phyloP scores from a whole-genome alignment of 2,329 filamentous ascomycete species.

The Ceratocystis lukuohia region DNA sequence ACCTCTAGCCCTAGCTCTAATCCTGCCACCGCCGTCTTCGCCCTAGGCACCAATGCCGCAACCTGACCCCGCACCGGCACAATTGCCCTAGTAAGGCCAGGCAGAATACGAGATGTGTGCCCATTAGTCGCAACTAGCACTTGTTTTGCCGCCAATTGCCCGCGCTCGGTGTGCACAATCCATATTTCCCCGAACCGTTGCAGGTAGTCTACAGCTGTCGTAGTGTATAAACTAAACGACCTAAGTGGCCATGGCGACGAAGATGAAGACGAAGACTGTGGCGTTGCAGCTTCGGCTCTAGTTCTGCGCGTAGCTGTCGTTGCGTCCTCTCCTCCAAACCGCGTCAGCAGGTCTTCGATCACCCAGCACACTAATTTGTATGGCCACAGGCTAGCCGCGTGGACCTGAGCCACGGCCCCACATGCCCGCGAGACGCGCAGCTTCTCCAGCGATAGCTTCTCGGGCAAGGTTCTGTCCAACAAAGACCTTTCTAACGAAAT shows the following conservation, averaged over 20 bases:
- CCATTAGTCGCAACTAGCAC: conserved; percentile 73
- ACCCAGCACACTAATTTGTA: conserved; percentile 71
- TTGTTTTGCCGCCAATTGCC: conserved; percentile 46
- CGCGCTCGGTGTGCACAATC: conserved; percentile 54
- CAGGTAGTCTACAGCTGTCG: conserved; percentile 47
- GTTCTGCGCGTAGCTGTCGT: not conserved
- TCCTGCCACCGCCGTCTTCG: conserved; percentile 19
- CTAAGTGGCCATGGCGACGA: conserved; percentile 21
- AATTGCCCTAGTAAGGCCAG: conserved; percentile 54
- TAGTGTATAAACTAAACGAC: conserved; percentile 60
- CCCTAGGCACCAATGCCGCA: conserved; percentile 48
- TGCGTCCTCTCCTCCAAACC: conserved; percentile 22
- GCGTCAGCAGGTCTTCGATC: conserved; percentile 43
- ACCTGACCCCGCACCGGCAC: conserved; percentile 67
- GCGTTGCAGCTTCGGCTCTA: too few species aligned
- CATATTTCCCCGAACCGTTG: conserved; percentile 34
- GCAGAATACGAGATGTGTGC: conserved; percentile 66
- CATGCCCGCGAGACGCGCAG: conserved; percentile 43
- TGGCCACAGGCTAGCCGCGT: conserved; percentile 62
- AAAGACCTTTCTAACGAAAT: conserved; percentile 29
- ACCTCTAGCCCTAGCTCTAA: conserved; percentile 19
- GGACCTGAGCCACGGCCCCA: conserved; percentile 50
- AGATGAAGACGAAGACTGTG: too few species aligned
- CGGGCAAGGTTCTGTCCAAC: too few species aligned
- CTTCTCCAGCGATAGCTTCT: conserved; percentile 30